phyloP scores from a whole-genome alignment of 768 basidiomycete species.

The Mrakia blollopis region DNA sequence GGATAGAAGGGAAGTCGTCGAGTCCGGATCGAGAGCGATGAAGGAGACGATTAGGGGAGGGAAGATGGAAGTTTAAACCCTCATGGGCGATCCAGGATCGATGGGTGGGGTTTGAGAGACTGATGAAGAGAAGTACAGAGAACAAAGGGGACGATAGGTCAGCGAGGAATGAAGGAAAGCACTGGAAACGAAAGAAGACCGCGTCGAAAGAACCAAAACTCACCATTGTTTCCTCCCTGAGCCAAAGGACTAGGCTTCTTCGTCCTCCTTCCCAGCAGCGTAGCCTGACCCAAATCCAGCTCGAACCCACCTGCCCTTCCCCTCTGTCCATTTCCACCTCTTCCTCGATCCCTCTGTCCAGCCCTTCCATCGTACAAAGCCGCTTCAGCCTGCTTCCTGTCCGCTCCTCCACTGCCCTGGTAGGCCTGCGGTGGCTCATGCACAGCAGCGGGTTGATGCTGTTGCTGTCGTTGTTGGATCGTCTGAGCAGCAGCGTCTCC shows the following conservation, averaged over 20 bases:
- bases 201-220: background rate
- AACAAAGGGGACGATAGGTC: background rate
- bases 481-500: constrained; percentile 46
- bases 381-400: constrained; percentile 48
- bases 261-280: constrained; percentile 49
- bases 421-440: constrained; percentile 39
- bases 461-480: constrained; percentile 45
- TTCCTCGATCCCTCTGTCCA: constrained; percentile 61
- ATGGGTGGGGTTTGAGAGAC: background rate
- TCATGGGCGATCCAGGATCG: constrained; percentile 26
- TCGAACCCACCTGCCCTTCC: constrained; percentile 56
- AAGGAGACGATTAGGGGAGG: too few species aligned
- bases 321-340: constrained; percentile 36
- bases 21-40: too few species aligned
- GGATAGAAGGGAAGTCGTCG: too few species aligned
- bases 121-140: too few species aligned
- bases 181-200: background rate
- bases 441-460: constrained; percentile 33
- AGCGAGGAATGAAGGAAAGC: background rate
- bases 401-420: constrained; percentile 49
- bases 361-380: constrained; percentile 61
- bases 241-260: constrained; percentile 29
- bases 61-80: background rate
- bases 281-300: constrained; percentile 78
- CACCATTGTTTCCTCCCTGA: constrained; percentile 16